Evolutionary conservation across 1,284 basidiomycete genomes (phyloP), one percentile per base, ranked within the genome.

Genomic region (Blastosporella zonata): DNA sequence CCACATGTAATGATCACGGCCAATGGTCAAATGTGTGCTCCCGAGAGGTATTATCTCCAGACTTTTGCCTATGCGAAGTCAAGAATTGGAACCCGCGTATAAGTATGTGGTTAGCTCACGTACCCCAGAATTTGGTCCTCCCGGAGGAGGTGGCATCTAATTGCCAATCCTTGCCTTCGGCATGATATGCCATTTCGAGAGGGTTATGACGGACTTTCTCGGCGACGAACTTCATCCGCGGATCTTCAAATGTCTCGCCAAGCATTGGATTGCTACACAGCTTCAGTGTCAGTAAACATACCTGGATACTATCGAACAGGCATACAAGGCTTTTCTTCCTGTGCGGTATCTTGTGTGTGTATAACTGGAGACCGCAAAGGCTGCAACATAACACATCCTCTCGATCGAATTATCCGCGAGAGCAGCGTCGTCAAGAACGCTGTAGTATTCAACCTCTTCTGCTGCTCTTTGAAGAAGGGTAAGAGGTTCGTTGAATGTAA

Each of bases 131-230:
- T 66, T 92, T 93, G 49, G 90, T 92, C 65, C 82, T 89, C 20
- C 87, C 90, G 55, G 79, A 77, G 27, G 82, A 85, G 1, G 84
- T 89, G 33, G 78, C 86, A 57, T 74, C 77, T 23, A 90, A 65
- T 62, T 85, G 79, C 88, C 91, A 93, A 10, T 79, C 77, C 34
- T 77, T 67, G 10, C 90, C 90, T 61, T 91, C 81, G 3, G 89
- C 89, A 60, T 91, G 87, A 67, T 87, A 91, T 6, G 90, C 91
- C 61, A 93, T 81, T 59, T 92, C 73, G 38, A 90, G 74, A 7
- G 93, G 93, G 57, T 91, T 84, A 64, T 95, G 93, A 39, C 80
- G 81, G 46, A 94, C 91, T 71, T 95, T 95, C 69, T 95, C 92
- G 43, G 88, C 83, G 43, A 95, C 77, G 62, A 93, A 92, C 49